Conservation (phyloP, 2,329 filamentous ascomycete genomes). For the Rugonectria rugulosa region DNA sequence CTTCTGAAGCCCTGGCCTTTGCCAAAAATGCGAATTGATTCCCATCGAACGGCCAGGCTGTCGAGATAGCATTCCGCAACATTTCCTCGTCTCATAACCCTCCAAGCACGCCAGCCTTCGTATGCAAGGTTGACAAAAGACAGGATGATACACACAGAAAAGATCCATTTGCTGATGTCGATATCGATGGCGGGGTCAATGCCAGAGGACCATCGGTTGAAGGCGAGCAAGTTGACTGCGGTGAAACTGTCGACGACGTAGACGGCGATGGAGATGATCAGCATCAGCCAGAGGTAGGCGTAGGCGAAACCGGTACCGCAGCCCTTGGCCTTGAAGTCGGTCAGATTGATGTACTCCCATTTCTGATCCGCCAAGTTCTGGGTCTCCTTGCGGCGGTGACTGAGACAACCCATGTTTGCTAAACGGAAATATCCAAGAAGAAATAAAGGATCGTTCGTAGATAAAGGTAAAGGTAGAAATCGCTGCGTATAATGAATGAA, state of each 20-base stretch:
- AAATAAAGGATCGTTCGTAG: not conserved
- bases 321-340: slow-evolving; percentile 85
- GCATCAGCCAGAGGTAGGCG: slow-evolving; percentile 81
- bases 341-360: slow-evolving; percentile 85
- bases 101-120: slow-evolving; percentile 80
- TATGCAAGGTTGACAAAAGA: slow-evolving; percentile 84
- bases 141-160: slow-evolving; percentile 88
- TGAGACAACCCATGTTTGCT: slow-evolving; percentile 70
- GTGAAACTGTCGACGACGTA: slow-evolving; percentile 94
- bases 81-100: slow-evolving; percentile 83
- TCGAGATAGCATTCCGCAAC: slow-evolving; percentile 94
- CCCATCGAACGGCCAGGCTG: slow-evolving; percentile 81
- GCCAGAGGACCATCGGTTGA: slow-evolving; percentile 86
- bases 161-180: slow-evolving; percentile 90
- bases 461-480: slow-evolving; percentile 20
- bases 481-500: slow-evolving; percentile 11
- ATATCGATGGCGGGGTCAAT: slow-evolving; percentile 82
- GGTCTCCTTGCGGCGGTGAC: slow-evolving; percentile 66
- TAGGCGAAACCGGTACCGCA: slow-evolving; percentile 83
- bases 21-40: slow-evolving; percentile 76
- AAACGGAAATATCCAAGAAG: slow-evolving; percentile 6
- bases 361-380: slow-evolving; percentile 83
- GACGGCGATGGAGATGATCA: slow-evolving; percentile 80
- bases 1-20: slow-evolving; percentile 82
- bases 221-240: slow-evolving; percentile 87